Evolutionary conservation across 768 basidiomycete genomes (phyloP).

Genomic region (Cantharellus anzutake): DNA sequence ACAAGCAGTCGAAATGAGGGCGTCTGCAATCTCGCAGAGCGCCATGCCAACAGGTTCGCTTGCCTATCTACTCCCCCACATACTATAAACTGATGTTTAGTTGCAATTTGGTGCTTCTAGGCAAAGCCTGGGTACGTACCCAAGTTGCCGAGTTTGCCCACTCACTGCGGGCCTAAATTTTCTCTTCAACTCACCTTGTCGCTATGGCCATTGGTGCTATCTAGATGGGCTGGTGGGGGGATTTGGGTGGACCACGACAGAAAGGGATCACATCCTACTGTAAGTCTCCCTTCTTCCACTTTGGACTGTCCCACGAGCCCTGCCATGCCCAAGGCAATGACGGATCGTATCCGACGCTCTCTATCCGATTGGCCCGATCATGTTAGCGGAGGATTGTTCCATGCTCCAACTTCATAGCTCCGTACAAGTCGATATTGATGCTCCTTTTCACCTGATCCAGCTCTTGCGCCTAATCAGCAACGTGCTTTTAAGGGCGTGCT

Average conservation of each 20-base stretch:
- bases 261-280: slow-evolving; percentile 69
- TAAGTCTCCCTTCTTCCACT: slow-evolving; percentile 24
- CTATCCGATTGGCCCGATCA: too few relatives aligned
- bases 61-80: not conserved
- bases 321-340: not conserved
- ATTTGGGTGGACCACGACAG: slow-evolving; percentile 43
- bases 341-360: too few relatives aligned
- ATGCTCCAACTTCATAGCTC: too few relatives aligned
- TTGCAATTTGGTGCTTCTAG: not conserved
- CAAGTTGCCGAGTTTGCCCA: not conserved
- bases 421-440: too few relatives aligned
- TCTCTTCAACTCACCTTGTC: not conserved
- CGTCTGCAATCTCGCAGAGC: slow-evolving; percentile 3
- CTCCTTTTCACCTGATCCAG: slow-evolving; percentile 21
- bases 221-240: slow-evolving; percentile 87
- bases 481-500: slow-evolving; percentile 53
- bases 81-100: not conserved
- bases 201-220: not conserved
- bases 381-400: too few relatives aligned
- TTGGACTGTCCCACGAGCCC: not conserved
- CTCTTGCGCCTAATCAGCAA: slow-evolving; percentile 66
- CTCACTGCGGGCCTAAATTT: not conserved
- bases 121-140: slow-evolving; percentile 7
- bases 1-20: not conserved
- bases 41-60: slow-evolving; percentile 6